A percentile compares a stretch with the other conserved stretches of the same genome.
phyloP scores from a whole-genome alignment of 164 flowering plant species.

The Nelumbo lutea region DNA sequence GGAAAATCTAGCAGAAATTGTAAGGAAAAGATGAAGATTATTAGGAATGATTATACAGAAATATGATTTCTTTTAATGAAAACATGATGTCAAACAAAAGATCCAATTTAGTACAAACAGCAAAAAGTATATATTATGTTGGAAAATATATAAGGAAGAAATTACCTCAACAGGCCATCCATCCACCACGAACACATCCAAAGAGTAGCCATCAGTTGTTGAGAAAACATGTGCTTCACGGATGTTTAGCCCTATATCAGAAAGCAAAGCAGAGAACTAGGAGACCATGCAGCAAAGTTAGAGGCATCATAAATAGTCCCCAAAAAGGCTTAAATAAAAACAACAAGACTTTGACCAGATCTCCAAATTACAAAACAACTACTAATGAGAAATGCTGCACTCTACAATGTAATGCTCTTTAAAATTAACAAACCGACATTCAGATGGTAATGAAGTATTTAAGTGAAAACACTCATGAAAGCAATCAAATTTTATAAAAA shows the following conservation, averaged over 20 bases:
- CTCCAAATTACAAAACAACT: background rate
- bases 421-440: background rate
- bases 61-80: background rate
- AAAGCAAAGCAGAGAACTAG: slow-evolving; percentile 92
- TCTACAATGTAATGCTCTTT: background rate
- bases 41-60: background rate
- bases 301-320: slow-evolving; percentile 11
- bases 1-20: background rate
- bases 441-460: background rate
- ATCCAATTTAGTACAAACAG: background rate
- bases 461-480: background rate
- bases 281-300: slow-evolving; percentile 16
- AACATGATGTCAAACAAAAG: background rate
- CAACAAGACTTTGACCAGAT: background rate
- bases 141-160: background rate
- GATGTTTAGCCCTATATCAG: slow-evolving; percentile 91
- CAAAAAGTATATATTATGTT: background rate
- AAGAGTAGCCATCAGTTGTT: slow-evolving; percentile 88
- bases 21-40: background rate
- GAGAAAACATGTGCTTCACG: slow-evolving; percentile 99
- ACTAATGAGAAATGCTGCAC: background rate
- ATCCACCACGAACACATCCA: slow-evolving; percentile 98
- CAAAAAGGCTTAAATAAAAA: background rate
- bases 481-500: background rate
- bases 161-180: slow-evolving; percentile 94